Evolutionary conservation across 495 filamentous ascomycete genomes (phyloP).

Genomic region (Mytilinidion resinicola): DNA sequence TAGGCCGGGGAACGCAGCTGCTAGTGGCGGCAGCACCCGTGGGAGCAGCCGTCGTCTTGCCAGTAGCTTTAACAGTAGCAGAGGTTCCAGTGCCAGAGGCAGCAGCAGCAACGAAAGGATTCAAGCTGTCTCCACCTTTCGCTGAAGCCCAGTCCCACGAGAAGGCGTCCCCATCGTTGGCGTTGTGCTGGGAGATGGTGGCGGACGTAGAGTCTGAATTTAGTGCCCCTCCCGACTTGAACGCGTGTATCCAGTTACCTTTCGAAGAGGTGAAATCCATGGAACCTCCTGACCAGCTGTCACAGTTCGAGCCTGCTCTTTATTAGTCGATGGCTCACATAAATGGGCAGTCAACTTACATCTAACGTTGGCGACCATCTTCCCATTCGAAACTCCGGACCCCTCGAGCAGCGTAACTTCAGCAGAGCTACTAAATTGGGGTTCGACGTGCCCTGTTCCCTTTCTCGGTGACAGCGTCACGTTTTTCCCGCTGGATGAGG

Average conservation of each 20-base stretch:
- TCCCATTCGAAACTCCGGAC: slow-evolving; percentile 32
- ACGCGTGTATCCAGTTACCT: slow-evolving; percentile 62
- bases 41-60: neutral
- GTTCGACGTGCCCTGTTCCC: slow-evolving; percentile 24
- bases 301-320: slow-evolving; percentile 48
- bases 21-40: neutral
- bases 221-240: slow-evolving; percentile 52
- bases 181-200: slow-evolving; percentile 54
- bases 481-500: slow-evolving; percentile 31
- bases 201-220: slow-evolving; percentile 46
- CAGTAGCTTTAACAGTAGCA: no score
- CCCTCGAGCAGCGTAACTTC: slow-evolving; percentile 35
- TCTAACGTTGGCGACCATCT: slow-evolving; percentile 39
- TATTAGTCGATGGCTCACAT: neutral
- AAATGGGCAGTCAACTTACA: slow-evolving; percentile 19
- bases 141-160: slow-evolving; percentile 51
- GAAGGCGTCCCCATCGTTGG: slow-evolving; percentile 41
- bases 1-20: slow-evolving; percentile 25
- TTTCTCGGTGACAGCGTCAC: slow-evolving; percentile 37
- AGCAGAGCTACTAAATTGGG: slow-evolving; percentile 27
- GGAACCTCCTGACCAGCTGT: slow-evolving; percentile 48
- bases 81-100: slow-evolving; percentile 9
- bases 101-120: slow-evolving; percentile 50
- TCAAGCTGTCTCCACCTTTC: slow-evolving; percentile 48
- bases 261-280: slow-evolving; percentile 40